Evolutionary conservation across 768 basidiomycete genomes (phyloP).

Genomic region (Boletus coccyginus): DNA sequence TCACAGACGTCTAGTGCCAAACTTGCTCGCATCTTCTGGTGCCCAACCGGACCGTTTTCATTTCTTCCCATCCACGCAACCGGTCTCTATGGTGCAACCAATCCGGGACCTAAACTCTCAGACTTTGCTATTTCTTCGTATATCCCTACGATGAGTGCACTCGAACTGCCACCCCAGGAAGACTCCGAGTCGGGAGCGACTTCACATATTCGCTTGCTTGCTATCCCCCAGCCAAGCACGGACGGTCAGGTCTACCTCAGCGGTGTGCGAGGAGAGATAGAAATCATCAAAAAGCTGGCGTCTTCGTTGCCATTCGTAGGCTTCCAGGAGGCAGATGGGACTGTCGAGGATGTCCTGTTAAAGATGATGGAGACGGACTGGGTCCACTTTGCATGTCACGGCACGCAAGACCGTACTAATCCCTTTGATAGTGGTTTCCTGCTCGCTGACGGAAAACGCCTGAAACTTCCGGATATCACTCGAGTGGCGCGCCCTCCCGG

Average conservation of each 20-base stretch:
- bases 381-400: conserved; percentile 35
- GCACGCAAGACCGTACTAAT: conserved; percentile 14
- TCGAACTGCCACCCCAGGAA: conserved; percentile 3
- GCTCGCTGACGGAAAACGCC: conserved; percentile 1
- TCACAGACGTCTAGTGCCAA: not conserved
- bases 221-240: conserved; percentile 11
- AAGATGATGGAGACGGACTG: not conserved
- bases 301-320: not conserved
- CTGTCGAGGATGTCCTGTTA: not conserved
- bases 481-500: conserved; percentile 4
- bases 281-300: conserved; percentile 5
- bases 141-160: conserved; percentile 23
- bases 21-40: not conserved
- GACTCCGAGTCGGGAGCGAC: not conserved
- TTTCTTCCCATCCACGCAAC: conserved; percentile 3
- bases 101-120: not conserved
- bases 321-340: not conserved
- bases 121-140: conserved; percentile 20
- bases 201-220: not conserved
- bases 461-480: not conserved
- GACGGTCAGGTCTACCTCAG: not conserved
- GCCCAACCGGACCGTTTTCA: not conserved
- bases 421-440: conserved; percentile 22
- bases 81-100: not conserved
- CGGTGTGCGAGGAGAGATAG: conserved; percentile 13